Percentiles rank a stretch among this genome's conserved stretches.
Conservation (phyloP, 2,329 filamentous ascomycete genomes). For the Diaporthe batatas region DNA sequence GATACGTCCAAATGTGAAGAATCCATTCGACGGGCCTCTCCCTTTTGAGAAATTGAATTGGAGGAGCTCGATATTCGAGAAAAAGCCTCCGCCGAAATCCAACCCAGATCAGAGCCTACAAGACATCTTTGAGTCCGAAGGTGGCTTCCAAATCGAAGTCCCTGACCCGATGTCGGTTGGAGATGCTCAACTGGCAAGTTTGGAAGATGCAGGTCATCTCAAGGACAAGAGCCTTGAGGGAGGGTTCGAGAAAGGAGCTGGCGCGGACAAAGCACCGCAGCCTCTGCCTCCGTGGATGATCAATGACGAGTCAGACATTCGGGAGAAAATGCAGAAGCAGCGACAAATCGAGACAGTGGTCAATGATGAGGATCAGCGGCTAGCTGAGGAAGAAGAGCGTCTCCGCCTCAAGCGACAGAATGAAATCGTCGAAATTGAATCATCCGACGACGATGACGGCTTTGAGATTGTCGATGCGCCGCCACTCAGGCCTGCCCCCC, state of each 20-base stretch:
- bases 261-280: slow-evolving; percentile 59
- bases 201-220: slow-evolving; percentile 42
- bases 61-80: slow-evolving; percentile 71
- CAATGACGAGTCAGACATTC: slow-evolving; percentile 74
- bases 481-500: slow-evolving; percentile 1
- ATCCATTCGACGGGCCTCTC: slow-evolving; percentile 81
- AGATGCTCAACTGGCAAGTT: slow-evolving; percentile 41
- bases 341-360: slow-evolving; percentile 69
- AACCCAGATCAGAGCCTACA: slow-evolving; percentile 43
- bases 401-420: slow-evolving; percentile 59
- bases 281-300: slow-evolving; percentile 83
- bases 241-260: slow-evolving; percentile 71
- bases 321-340: slow-evolving; percentile 72
- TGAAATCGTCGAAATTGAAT: slow-evolving; percentile 73
- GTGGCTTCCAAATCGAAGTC: slow-evolving; percentile 53
- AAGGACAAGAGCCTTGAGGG: slow-evolving; percentile 63
- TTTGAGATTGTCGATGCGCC: slow-evolving; percentile 69
- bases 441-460: slow-evolving; percentile 70
- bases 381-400: slow-evolving; percentile 68
- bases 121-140: slow-evolving; percentile 48
- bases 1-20: slow-evolving; percentile 66
- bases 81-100: slow-evolving; percentile 50
- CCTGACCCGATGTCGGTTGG: slow-evolving; percentile 41
- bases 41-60: slow-evolving; percentile 90
- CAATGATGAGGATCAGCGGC: slow-evolving; percentile 73